Base-by-base conservation (phyloP, 2,329 filamentous ascomycete species). In the Pseudogymnoascus sp. region DNA sequence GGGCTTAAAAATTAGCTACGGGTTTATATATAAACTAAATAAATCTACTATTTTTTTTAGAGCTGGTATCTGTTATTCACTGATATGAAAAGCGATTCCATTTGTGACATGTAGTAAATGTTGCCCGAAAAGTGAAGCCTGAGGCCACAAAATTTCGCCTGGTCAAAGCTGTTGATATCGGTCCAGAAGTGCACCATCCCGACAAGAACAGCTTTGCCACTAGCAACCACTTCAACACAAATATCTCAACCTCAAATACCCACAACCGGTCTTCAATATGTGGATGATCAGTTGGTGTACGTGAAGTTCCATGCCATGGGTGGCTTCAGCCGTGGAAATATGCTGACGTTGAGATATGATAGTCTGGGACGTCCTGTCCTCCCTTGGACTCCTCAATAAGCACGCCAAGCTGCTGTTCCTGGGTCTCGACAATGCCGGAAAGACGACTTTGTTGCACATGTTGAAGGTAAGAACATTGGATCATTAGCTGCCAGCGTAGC, bases 271-370 rank as follows among this genome's bases (percentile, higher is more conserved):
- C 12, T 53, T 28, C 64, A 72, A 65, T 50, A 96, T 96, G 92
- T 96, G 91, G 91, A 89, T 96, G 77, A 79, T 96, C 75, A 92
- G 93, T 84, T 96, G 92, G 91, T 95, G 91, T 95, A 91, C 75
- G 86, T 81, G 69, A 44, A 12, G 8, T 31, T 28, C 44, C 59
- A 16, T 38, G 23, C 35, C 11, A n/a, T 40, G 14, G 25, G 12
- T 10, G 6, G n/a, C 8, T 16, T n/a, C 8, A 62, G 8, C 35
- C 37, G 53, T 61, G 44, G 31, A 47, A 47, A 33, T 42, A 16
- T 67, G 66, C 72, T 76, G 70, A 77, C 71, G 66, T 66, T 67
- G 50, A 16, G 28, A 56, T 65, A 38, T 64, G 56, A 69, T 69
- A 91, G 91, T 96, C 79, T 96, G 91, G 84, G 91, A 96, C 80